These are phyloP conservation scores for Aspergillus ochraceus DNA, from an alignment of 2,329 filamentous ascomycete species.

Conservation along the genomic window DNA sequence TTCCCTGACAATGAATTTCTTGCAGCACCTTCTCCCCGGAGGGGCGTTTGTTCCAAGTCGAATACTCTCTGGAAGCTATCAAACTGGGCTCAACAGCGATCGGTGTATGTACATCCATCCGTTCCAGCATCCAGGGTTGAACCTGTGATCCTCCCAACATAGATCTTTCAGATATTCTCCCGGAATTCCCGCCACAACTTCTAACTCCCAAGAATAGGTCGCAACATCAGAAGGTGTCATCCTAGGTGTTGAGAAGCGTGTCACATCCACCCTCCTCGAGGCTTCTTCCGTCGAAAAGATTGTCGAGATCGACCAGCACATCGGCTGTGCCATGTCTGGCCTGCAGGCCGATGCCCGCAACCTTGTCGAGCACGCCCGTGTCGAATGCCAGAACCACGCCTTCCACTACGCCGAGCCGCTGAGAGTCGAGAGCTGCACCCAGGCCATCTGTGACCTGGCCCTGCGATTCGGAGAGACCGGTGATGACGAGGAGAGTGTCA, in stretches of 20 bases:
- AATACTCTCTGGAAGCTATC: conserved; percentile 99
- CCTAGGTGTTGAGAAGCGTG: conserved; percentile 97
- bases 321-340: conserved; percentile 97
- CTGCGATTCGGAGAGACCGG: conserved; percentile 96
- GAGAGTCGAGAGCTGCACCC: conserved; percentile 94
- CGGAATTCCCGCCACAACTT: background rate
- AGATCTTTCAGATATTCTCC: background rate
- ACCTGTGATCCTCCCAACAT: background rate
- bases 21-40: conserved; percentile 96
- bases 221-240: conserved; percentile 94
- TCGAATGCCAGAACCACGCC: conserved; percentile 93
- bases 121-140: background rate
- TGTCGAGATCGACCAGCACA: conserved; percentile 98
- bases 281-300: conserved; percentile 99
- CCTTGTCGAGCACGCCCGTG: conserved; percentile 97
- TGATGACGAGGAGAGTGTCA: conserved; percentile 97
- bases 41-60: conserved; percentile 99
- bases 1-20: conserved; percentile 23
- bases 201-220: conserved; percentile 51
- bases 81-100: conserved; percentile 98
- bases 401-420: conserved; percentile 98
- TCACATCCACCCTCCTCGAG: conserved; percentile 95
- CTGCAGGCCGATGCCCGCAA: conserved; percentile 95
- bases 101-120: conserved; percentile 59
- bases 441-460: conserved; percentile 96